These are phyloP conservation scores for Mucor saturninus DNA, from an alignment of 371 early-diverging fungal species.

Conservation along the genomic window DNA sequence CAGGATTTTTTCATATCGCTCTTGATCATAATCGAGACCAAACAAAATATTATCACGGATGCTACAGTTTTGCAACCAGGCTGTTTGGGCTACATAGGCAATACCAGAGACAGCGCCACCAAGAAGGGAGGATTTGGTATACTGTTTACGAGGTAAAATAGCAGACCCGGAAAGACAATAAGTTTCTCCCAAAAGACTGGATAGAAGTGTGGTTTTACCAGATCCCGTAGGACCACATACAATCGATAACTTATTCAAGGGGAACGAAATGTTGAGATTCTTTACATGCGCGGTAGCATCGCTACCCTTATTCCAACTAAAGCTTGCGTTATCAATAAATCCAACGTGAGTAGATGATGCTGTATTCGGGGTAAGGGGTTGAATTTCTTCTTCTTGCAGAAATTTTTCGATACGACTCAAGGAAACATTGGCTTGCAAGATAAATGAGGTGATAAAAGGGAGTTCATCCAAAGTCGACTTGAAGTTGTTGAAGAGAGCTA, in stretches of 20 bases:
- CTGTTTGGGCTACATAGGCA: constrained; percentile 85
- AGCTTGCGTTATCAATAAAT: constrained; percentile 56
- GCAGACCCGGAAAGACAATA: constrained; percentile 50
- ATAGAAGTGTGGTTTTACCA: constrained; percentile 79
- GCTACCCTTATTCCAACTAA: constrained; percentile 50
- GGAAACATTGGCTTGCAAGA: constrained; percentile 77
- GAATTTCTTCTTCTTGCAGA: constrained; percentile 75
- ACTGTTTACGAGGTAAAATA: constrained; percentile 48
- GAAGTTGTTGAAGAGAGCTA: constrained; percentile 69
- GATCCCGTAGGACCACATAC: constrained; percentile 82
- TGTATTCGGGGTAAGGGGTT: constrained; percentile 4
- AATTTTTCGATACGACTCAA: constrained; percentile 72
- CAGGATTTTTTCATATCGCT: constrained; percentile 66
- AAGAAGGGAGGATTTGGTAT: constrained; percentile 6
- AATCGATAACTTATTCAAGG: constrained; percentile 71
- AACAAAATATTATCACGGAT: constrained; percentile 86
- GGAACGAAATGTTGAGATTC: constrained; percentile 63
- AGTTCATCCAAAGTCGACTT: constrained; percentile 74
- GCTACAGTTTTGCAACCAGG: constrained; percentile 85
- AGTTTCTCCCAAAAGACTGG: constrained; percentile 67
- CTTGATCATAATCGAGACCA: constrained; percentile 69
- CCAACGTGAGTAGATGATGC: constrained; percentile 38
- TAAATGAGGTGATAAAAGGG: constrained; percentile 67
- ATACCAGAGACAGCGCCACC: constrained; percentile 58
- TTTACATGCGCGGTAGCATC: constrained; percentile 51